Conservation (phyloP, 2,329 filamentous ascomycete species). For the Cladosporium colombiae region DNA sequence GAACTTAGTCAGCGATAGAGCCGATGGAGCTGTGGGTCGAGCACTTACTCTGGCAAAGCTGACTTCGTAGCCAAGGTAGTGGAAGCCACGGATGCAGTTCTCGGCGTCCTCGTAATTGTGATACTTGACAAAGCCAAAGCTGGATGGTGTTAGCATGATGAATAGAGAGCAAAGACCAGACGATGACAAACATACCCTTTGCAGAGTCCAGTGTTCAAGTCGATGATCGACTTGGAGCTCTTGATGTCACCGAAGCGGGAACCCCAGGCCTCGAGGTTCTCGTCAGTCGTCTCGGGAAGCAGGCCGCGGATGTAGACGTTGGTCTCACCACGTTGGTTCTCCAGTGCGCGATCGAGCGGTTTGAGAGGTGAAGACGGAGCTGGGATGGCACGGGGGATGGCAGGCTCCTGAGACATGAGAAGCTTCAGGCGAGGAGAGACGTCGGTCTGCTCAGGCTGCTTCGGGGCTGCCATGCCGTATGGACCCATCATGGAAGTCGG, state of each 20-base stretch:
- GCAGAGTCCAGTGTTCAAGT: conserved; percentile 87
- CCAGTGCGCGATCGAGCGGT: conserved; percentile 88
- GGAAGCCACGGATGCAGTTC: conserved; percentile 94
- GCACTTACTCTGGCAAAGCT: conserved; percentile 83
- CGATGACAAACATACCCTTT: conserved; percentile 73
- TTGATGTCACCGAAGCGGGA: conserved; percentile 89
- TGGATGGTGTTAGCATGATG: conserved; percentile 46
- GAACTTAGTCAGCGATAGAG: conserved; percentile 30
- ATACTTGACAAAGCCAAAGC: conserved; percentile 98
- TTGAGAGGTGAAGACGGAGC: conserved; percentile 84
- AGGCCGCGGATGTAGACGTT: conserved; percentile 98
- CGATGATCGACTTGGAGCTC: conserved; percentile 98
- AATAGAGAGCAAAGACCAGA: not conserved
- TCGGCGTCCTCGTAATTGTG: conserved; percentile 84
- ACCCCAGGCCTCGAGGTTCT: conserved; percentile 79
- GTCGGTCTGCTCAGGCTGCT: conserved; percentile 41
- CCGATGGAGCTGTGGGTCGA: conserved; percentile 7
- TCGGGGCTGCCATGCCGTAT: conserved; percentile 44
- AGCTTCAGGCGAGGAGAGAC: conserved; percentile 49
- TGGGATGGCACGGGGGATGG: conserved; percentile 84
- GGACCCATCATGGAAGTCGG: conserved; percentile 49
- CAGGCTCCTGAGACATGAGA: conserved; percentile 66
- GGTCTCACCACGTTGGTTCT: conserved; percentile 92
- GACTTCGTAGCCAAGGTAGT: conserved; percentile 92
- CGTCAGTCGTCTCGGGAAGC: conserved; percentile 91